Conservation (phyloP, 352 stramenopile genomes). For the Pelagophyceae sp. region DNA sequence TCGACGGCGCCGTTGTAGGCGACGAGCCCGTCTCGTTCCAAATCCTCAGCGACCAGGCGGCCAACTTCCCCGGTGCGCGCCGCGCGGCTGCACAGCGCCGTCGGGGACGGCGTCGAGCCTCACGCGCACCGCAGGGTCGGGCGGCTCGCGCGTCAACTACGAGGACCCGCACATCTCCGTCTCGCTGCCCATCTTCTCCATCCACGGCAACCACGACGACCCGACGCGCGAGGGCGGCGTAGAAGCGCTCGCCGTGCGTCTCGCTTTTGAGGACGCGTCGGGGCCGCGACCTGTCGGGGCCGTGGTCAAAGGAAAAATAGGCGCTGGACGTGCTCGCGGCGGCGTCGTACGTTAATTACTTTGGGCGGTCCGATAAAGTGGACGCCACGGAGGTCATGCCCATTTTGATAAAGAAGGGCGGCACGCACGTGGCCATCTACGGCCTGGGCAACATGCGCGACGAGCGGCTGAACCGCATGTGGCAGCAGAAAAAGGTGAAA, state of each 20-base stretch:
- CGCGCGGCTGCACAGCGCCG: no score
- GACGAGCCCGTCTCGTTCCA: slow-evolving; percentile 59
- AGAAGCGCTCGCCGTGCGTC: slow-evolving; percentile 72
- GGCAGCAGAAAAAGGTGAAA: slow-evolving; percentile 83
- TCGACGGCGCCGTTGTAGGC: no score
- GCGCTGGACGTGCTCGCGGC: slow-evolving; percentile 87
- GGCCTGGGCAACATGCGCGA: slow-evolving; percentile 95
- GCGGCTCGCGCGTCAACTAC: slow-evolving; percentile 87
- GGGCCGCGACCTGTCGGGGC: slow-evolving; percentile 64
- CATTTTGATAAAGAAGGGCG: slow-evolving; percentile 87
- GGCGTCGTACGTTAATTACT: slow-evolving; percentile 97
- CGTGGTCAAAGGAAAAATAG: no score
- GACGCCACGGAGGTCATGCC: slow-evolving; percentile 88
- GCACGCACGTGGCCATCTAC: slow-evolving; percentile 89
- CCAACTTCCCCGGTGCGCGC: no score
- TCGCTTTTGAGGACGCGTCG: slow-evolving; percentile 94
- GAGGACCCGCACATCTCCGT: slow-evolving; percentile 76
- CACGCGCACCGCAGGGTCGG: slow-evolving; percentile 41
- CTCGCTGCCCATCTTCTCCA: slow-evolving; percentile 88
- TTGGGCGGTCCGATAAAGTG: slow-evolving; percentile 73
- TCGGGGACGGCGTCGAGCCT: no score
- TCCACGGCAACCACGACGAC: slow-evolving; percentile 99
- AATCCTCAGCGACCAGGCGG: slow-evolving; percentile 76
- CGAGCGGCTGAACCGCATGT: slow-evolving; percentile 95
- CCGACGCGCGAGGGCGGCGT: slow-evolving; percentile 74